Base-by-base conservation (phyloP, 176 grass and related monocot species). In the Cenchrus fungigraminus region DNA sequence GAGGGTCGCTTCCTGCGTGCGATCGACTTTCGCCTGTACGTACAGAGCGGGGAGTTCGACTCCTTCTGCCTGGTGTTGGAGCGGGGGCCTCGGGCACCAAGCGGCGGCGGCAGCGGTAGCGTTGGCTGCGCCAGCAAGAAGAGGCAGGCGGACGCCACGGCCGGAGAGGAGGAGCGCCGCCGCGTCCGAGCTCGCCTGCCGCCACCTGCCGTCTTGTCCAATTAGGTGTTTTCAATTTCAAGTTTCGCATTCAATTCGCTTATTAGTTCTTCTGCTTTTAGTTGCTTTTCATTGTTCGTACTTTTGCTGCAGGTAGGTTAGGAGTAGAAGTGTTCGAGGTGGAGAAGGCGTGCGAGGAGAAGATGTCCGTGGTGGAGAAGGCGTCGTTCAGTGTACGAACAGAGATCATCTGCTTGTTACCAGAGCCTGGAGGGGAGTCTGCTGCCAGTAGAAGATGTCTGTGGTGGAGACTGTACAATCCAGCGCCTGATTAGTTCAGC, bases 1-100 rank as follows among this genome's bases (percentile, higher is more conserved):
- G 78, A 80, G 63, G 9, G 20, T 29, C 6, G 28, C 5, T 80
- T 80, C 78, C 19, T 80, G 46, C 78, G 47, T 17, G 78, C 78
- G 0, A 34, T 80, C 63, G 31, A 34, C 63, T 80, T 12, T 3
- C 62, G 63, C 2, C 1, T 80, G 10, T 68, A 22, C 49, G 78
- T 80, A 5, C 6, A n/a, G 3, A 2, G 47, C 6, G 11, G 9
- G 9, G 29, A 4, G 5, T 80, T 68, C 63, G 11, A 9, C 0
- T 14, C 9, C 25, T 54, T 80, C 78, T 68, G 63, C 1, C 1
- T 31, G 2, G 15, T 80, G 0, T 10, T 80, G 1, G 62, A 80
- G 47, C 47, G n/a, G 28, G 62, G 16, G 16, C 29, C 62, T 11
- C 28, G 6, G 28, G 5, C 29, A 4, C 28, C 5, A 59, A n/a